Base-by-base conservation (phyloP, 371 early-diverging fungal species). In the Phascolomyces articulosus region DNA sequence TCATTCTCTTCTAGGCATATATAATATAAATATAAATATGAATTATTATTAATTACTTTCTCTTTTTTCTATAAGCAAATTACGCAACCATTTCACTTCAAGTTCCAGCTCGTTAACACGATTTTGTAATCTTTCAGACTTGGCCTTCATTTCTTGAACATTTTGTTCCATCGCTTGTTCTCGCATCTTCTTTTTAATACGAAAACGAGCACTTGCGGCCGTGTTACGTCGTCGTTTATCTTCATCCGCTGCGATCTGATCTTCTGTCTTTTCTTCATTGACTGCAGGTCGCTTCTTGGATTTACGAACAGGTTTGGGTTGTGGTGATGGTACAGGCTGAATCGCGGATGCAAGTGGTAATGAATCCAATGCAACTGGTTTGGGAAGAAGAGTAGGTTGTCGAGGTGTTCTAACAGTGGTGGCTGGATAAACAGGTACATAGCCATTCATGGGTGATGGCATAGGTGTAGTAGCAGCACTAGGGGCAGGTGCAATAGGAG, bases 211-310 rank as follows among this genome's bases (percentile, higher is more conserved):
- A 11, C 95, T 95, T 0, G 98, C 98, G 0, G 91, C 95, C 1
- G 97, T 98, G 83, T 98, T 98, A 13, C 97, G 85, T 21, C 90
- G 81, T 23, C 98, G 87, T 73, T 96, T 96, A 72, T 95, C 96
- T 38, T 90, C 91, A 40, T 87, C 60, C 7, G 60, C 60, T 18
- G 60, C 60, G 16, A 59, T 28, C 18, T 59, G 60, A 16, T 59
- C 55, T 4, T 55, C 63, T 13, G 54, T 40, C 28, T 31, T n/a
- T 23, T 62, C 34, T 34, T 55, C 63, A 20, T 11, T 40, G 18
- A 29, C 47, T 7, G n/a, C n/a, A n/a, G 60, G 11, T n/a, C 60
- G 60, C 18, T 59, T 59, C 47, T 59, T 59, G 11, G 34, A 9
- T 29, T 47, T 40, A 4, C 40, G 60, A 15, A 41, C 23, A 1